Conservation (phyloP, 2,329 filamentous ascomycete species). For the Aspergillaceae sp. region DNA sequence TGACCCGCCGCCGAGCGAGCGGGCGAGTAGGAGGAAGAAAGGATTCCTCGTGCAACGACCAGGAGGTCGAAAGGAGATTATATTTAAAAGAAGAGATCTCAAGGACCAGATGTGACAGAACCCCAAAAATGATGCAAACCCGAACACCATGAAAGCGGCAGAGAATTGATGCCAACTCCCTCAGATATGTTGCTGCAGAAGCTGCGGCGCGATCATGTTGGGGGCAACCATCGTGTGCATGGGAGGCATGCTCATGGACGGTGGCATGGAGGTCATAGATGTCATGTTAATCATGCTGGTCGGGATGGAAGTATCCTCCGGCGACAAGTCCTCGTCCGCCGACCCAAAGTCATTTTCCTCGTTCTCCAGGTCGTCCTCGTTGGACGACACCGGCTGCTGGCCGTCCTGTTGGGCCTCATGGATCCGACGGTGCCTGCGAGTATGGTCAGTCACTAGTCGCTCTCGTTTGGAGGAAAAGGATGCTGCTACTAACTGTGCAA, state of each 20-base stretch:
- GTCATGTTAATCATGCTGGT: slow-evolving; percentile 26
- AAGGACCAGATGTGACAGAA: neutral
- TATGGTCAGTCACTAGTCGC: too few species aligned
- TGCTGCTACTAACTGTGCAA: slow-evolving; percentile 69
- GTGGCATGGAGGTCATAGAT: slow-evolving; percentile 29
- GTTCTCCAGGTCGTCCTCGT: slow-evolving; percentile 80
- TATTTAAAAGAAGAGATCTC: neutral
- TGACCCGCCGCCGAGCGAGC: neutral
- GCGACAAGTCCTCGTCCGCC: slow-evolving; percentile 63
- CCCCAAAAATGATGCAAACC: too few species aligned
- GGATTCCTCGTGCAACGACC: neutral
- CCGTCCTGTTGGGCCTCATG: slow-evolving; percentile 67
- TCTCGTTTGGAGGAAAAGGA: too few species aligned
- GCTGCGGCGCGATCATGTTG: slow-evolving; percentile 37
- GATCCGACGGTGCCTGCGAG: slow-evolving; percentile 58
- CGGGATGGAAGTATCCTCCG: slow-evolving; percentile 20
- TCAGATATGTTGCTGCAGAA: slow-evolving; percentile 36
- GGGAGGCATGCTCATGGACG: slow-evolving; percentile 21
- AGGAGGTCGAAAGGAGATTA: neutral
- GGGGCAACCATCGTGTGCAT: slow-evolving; percentile 32
- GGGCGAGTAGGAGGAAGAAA: neutral
- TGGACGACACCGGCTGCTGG: slow-evolving; percentile 28
- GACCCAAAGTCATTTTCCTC: slow-evolving; percentile 78
- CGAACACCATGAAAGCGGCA: too few species aligned
- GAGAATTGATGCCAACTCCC: too few species aligned